Base-by-base conservation (phyloP, 352 stramenopile genomes). In the Pythium apleroticum region DNA sequence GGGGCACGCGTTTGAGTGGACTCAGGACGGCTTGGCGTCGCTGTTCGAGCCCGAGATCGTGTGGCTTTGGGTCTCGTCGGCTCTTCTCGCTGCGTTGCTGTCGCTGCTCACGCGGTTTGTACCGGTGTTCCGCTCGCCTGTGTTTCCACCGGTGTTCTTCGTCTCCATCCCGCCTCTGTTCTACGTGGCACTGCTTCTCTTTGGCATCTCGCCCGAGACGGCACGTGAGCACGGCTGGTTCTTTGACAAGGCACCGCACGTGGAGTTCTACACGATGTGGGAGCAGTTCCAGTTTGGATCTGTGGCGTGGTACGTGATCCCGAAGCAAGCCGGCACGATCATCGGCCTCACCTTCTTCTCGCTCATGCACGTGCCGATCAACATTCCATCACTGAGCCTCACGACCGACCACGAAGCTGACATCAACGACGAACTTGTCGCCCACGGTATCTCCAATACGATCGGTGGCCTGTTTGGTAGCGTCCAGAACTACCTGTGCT, bases 301-400 rank as follows among this genome's bases (percentile, higher is more conserved):
- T 0, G 78, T 95, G 10, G 80, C 69, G 3, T 95, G 86, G 86
- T 58, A 74, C 24, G 74, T 91, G 1, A 90, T 95, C 52, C 82
- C 84, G 0, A 89, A 87, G 64, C 84, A 93, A 52, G 72, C 78
- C 17, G 81, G 81, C 35, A 93, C 84, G 24, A 86, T 98, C 52
- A 30, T 98, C 1, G 87, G 89, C 0, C 78, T 98, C 39, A 91
- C 86, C 15, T 78, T 97, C 46, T 98, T 98, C 73, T 97, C 88
- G 50, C 77, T 98, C 45, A 97, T 98, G 80, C 91, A 98, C 72
- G 95, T 98, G 37, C 95, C 95, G 0, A 98, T 98, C 57, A 98
- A 98, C 66, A 98, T 98, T 65, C 94, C 96, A 52, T 94, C 86
- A 12, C 72, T 97, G 28, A 89, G 83, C 65, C 74, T 96, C 45